Base-by-base conservation (phyloP, 1,284 basidiomycete species). In the Irpex rosettiformis region DNA sequence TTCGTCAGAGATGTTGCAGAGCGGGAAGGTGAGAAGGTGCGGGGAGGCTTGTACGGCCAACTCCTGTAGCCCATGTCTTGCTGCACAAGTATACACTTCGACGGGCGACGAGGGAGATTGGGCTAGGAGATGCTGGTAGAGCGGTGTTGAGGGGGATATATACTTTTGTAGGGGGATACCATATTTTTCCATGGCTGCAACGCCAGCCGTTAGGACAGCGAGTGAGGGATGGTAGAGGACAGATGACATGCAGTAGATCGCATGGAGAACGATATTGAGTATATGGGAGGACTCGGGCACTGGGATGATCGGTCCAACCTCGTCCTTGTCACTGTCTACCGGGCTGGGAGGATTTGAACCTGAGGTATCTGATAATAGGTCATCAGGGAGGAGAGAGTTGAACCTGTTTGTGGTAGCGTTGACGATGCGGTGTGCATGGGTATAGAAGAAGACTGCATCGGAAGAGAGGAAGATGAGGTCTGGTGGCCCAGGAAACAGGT, bases 361-460 rank as follows among this genome's bases (percentile, higher is more conserved):
- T 62, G 43, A n/a, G 2, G 24, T 24, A 18, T 21, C 8, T 22
- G 22, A 3, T 25, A 51, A 11, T 21, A 25, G 37, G 13, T 33
- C 1, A 52, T 56, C 53, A 75, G 66, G 54, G 8, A 61, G 11
- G 47, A 73, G 71, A 4, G 64, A 59, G 55, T 73, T 67, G 67
- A 77, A 78, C 16, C 66, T 66, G 58, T 77, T 79, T 30, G 61
- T 59, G n/a, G 77, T 78, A 6, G 66, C 66, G 29, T 65, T 57
- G 33, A 77, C 67, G 11, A 78, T 60, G 40, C 69, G 70, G 18
- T 71, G 63, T 3, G 69, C 64, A 59, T 78, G 75, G 10, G 74
- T 73, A 54, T 77, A 78, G 68, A 79, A 92, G 72, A 90, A 91
- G 42, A 92, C 89, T 5, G 80, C 79, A 66, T 92, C 89, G 18